A percentile compares a stretch with the other conserved stretches of the same genome.
These are phyloP conservation scores for Penicillium janthinellum DNA, from an alignment of 2,329 filamentous ascomycete species.

Conservation along the genomic window DNA sequence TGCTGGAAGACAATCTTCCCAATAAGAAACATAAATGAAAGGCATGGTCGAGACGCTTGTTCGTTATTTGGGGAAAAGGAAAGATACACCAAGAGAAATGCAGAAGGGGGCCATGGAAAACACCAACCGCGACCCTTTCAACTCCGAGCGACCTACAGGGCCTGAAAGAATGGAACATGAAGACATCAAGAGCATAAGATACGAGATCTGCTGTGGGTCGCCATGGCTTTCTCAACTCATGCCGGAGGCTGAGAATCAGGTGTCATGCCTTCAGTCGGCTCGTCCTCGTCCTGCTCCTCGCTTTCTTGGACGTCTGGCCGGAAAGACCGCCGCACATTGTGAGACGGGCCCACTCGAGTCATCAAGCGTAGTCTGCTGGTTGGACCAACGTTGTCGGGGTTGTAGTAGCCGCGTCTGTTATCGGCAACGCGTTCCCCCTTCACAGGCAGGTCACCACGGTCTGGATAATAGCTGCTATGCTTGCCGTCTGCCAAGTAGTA, in stretches of 20 bases:
- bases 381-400: constrained; percentile 21
- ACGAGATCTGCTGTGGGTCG: not conserved
- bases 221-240: not conserved
- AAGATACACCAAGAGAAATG: constrained; percentile 13
- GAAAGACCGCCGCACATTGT: not conserved
- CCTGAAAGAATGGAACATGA: not conserved
- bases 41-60: not conserved
- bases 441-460: constrained; percentile 27
- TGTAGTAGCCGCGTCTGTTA: constrained; percentile 26
- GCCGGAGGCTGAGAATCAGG: not conserved
- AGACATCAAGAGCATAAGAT: not conserved
- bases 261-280: constrained; percentile 18
- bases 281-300: constrained; percentile 21
- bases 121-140: not conserved
- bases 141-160: not conserved
- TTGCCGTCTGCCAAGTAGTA: constrained; percentile 36
- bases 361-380: constrained; percentile 21
- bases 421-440: constrained; percentile 22
- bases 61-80: not conserved
- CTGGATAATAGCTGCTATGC: constrained; percentile 24
- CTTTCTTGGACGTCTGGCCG: not conserved
- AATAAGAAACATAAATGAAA: constrained; percentile 12
- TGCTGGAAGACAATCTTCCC: no score
- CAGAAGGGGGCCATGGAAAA: constrained; percentile 5
- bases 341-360: constrained; percentile 19